These are phyloP conservation scores for Sorghum bicolor DNA, from an alignment of 176 grass and related monocot species.

Conservation along the genomic window Sorghum_bicolor_NCBIv3 NC_012870.2:11359501-11360000, in stretches of 20 bases:
- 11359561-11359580: not conserved
- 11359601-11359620: not conserved
- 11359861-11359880: not conserved
- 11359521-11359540: constrained; percentile 4
- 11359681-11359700: constrained; percentile 11
- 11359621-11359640: not conserved
- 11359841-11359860: not conserved
- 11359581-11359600: constrained; percentile 1
- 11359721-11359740: not conserved
- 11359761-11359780: not conserved
- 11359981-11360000: constrained; percentile 4
- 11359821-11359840: constrained; percentile 22
- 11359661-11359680: constrained; percentile 28
- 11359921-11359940: constrained; percentile 3
- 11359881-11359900: constrained; percentile 15
- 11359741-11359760: not conserved
- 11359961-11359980: constrained; percentile 26
- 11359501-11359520: constrained; percentile 5
- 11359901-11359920: not conserved
- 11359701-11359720: constrained; percentile 19
- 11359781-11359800: not conserved
- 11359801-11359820: constrained; percentile 2
- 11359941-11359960: constrained; percentile 9
- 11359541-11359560: not conserved
- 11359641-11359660: not conserved